Conservation (phyloP, 2,329 filamentous ascomycete species). For the Cryphonectria radicalis region DNA sequence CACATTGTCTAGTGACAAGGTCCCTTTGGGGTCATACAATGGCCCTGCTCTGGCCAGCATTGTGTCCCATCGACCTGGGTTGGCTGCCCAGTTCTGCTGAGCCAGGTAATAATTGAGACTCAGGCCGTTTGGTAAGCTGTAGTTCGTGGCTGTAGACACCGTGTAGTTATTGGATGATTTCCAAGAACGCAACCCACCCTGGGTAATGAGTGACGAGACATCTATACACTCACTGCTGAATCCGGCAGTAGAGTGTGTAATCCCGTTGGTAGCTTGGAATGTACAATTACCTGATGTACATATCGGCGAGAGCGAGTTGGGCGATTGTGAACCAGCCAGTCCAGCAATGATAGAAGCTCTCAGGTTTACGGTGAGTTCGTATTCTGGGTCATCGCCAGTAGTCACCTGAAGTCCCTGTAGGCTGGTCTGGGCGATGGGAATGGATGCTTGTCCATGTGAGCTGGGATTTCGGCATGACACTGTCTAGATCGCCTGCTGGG, state of each 20-base stretch:
- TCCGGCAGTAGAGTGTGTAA: background rate
- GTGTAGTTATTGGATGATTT: background rate
- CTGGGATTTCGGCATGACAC: background rate
- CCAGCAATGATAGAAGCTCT: constrained; percentile 1
- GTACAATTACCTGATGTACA: constrained; percentile 12
- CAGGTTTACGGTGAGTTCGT: background rate
- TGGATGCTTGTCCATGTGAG: background rate
- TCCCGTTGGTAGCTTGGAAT: background rate
- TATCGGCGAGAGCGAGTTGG: background rate
- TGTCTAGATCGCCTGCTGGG: constrained; percentile 11
- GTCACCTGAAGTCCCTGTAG: background rate
- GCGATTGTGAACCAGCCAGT: background rate
- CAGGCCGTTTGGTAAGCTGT: background rate
- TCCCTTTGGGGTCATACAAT: background rate
- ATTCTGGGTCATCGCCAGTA: background rate
- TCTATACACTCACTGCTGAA: constrained; percentile 1
- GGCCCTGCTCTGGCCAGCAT: background rate
- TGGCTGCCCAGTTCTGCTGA: background rate
- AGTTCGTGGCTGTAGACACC: background rate
- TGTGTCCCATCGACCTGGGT: background rate
- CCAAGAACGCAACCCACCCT: background rate
- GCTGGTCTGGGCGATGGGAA: constrained; percentile 4
- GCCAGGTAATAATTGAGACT: background rate
- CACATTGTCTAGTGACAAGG: background rate
- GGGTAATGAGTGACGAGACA: background rate